Evolutionary conservation across 805 yeast species (phyloP), one percentile per base, ranked within the genome.

Genomic region (Kodamaea lidongshanica): DNA sequence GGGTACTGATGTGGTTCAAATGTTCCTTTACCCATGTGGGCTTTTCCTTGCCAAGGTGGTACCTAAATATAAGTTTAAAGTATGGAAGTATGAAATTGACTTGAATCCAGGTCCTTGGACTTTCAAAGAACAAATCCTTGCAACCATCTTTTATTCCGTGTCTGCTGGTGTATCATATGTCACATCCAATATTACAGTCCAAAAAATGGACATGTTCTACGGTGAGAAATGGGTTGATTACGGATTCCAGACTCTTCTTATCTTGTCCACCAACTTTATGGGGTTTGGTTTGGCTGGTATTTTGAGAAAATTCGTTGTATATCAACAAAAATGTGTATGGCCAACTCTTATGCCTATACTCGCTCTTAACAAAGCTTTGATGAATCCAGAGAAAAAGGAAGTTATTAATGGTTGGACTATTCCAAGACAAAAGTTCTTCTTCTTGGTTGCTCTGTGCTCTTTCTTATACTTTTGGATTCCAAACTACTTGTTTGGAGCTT

Each of bases 71-170:
- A 42, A 37, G 23, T 33, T 46, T 28, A 39, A 32, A 16, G 37
- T 48, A 19, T 45, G 44, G 75, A 29, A 54, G 43, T 16, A 56
- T 62, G 38, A 44, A 52, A 37, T 58, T 65, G 44, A 40, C 7
- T 48, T 77, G 32, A 74, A 74, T 47, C 79, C 79, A 3, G 80
- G 83, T 10, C 79, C 79, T 9, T 79, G 81, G 79, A 57, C 64
- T 16, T 60, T 50, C 41, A 77, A 77, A 45, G 84, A 77, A 44
- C 85, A 78, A 48, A 73, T 76, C 77, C 62, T 79, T 37, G 61
- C 79, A 1, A 72, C 85, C 6, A 44, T 65, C 16, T 58, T 59
- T 45, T 58, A 46, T 42, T 50, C 61, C 25, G 59, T 61, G 13
- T 56, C 62, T 23, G 44, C 47, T 22, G 41, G 54, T 17, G 41